Percentiles rank a stretch among this genome's conserved stretches.
phyloP scores from a whole-genome alignment of 2,329 filamentous ascomycete genomes.

The Penicillium sp. region DNA sequence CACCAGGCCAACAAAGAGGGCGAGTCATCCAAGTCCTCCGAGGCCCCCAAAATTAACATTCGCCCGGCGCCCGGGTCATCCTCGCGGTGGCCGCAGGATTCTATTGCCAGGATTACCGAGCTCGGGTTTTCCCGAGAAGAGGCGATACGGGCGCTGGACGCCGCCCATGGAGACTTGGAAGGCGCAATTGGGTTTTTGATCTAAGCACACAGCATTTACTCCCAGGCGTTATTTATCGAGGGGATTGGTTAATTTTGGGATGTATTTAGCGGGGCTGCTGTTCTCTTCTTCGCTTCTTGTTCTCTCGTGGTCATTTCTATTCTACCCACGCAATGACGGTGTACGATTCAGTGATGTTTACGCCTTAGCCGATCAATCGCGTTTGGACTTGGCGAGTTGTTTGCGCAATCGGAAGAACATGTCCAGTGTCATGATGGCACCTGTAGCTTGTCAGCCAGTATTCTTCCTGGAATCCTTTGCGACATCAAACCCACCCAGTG shows the following conservation, averaged over 20 bases:
- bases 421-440: constrained; percentile 37
- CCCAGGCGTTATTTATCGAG: constrained; percentile 9
- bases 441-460: constrained; percentile 16
- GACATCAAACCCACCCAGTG: constrained; percentile 43
- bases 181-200: constrained; percentile 78
- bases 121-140: constrained; percentile 72
- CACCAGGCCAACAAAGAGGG: constrained; percentile 26
- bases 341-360: constrained; percentile 13
- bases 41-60: constrained; percentile 23
- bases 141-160: constrained; percentile 73
- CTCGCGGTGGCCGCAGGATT: constrained; percentile 51
- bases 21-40: constrained; percentile 16
- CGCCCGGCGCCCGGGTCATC: constrained; percentile 21
- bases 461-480: background rate
- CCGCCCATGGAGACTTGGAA: constrained; percentile 79
- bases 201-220: constrained; percentile 19
- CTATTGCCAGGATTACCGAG: constrained; percentile 68
- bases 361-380: constrained; percentile 17
- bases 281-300: background rate
- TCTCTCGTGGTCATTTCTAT: too few relatives aligned
- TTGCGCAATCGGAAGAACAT: constrained; percentile 32
- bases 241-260: background rate
- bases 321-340: constrained; percentile 12
- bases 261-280: constrained; percentile 17
- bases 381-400: constrained; percentile 26